A percentile compares a stretch with the other conserved stretches of the same genome.
phyloP scores from a whole-genome alignment of 1,139 yeast species.

The Yamadazyma sp. region DNA sequence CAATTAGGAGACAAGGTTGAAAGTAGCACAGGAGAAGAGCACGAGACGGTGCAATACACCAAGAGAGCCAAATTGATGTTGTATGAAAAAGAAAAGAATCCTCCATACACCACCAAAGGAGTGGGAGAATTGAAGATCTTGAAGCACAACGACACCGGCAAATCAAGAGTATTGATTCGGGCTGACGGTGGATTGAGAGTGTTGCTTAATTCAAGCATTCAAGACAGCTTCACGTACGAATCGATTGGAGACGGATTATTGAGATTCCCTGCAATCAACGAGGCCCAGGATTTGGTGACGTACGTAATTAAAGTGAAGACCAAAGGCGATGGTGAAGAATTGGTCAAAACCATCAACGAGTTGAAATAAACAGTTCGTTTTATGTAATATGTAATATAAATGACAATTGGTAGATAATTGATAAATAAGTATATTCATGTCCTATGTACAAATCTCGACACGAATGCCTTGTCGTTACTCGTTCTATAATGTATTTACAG shows the following conservation, averaged over 20 bases:
- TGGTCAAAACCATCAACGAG: conserved; percentile 56
- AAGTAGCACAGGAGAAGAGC: conserved; percentile 75
- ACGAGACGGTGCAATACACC: conserved; percentile 62
- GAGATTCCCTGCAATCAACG: conserved; percentile 56
- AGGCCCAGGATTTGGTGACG: conserved; percentile 45
- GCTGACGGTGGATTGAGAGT: conserved; percentile 88
- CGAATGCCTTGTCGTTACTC: conserved; percentile 1
- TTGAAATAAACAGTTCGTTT: conserved; percentile 4
- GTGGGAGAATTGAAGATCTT: conserved; percentile 80
- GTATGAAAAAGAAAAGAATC: conserved; percentile 50
- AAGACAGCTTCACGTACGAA: conserved; percentile 53
- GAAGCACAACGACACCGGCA: conserved; percentile 54
- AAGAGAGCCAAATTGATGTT: conserved; percentile 74
- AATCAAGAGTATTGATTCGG: conserved; percentile 73
- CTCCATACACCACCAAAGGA: conserved; percentile 61
- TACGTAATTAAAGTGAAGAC: conserved; percentile 72
- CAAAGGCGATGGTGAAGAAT: conserved; percentile 62
- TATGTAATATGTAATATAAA: conserved; percentile 7
- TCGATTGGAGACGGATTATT: conserved; percentile 62
- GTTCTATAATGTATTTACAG: conserved; percentile 11
- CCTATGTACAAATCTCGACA: conserved; percentile 1
- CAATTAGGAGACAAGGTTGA: conserved; percentile 48
- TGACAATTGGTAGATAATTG: neutral
- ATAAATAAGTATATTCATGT: conserved; percentile 1
- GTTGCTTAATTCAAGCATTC: conserved; percentile 63